phyloP scores from a whole-genome alignment of 2,329 filamentous ascomycete species.

The Nemania sp. region DNA sequence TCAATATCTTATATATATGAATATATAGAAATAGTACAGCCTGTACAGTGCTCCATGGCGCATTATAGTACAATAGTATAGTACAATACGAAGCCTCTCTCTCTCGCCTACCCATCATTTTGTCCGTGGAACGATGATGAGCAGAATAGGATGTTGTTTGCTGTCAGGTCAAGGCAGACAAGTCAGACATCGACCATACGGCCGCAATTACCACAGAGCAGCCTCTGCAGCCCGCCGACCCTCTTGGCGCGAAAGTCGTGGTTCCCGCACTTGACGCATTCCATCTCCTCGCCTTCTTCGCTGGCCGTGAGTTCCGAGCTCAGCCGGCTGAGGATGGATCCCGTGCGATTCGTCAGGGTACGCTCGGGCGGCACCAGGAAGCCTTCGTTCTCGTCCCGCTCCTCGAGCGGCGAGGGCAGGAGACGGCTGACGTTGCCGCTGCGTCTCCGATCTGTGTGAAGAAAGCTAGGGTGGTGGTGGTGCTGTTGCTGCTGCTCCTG shows the following conservation, averaged over 20 bases:
- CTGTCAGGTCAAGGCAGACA: too few relatives aligned
- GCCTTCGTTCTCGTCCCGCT: constrained; percentile 22
- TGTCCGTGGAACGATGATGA: too few relatives aligned
- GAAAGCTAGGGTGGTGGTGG: too few relatives aligned
- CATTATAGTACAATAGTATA: too few relatives aligned
- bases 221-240: constrained; percentile 55
- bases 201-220: constrained; percentile 66
- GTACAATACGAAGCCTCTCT: too few relatives aligned
- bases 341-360: constrained; percentile 29
- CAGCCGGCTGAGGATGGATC: constrained; percentile 57
- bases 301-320: constrained; percentile 57
- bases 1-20: too few relatives aligned
- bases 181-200: constrained; percentile 30
- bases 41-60: too few relatives aligned
- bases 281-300: constrained; percentile 53
- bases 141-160: too few relatives aligned
- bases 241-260: constrained; percentile 66
- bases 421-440: constrained; percentile 28
- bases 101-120: too few relatives aligned
- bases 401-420: constrained; percentile 22
- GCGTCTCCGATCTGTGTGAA: constrained; percentile 28
- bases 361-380: constrained; percentile 26
- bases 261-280: constrained; percentile 63
- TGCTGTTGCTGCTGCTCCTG: background rate
- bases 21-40: too few relatives aligned